Base-by-base conservation (phyloP, 2,329 filamentous ascomycete species). In the Setomelanomma holmii region DNA sequence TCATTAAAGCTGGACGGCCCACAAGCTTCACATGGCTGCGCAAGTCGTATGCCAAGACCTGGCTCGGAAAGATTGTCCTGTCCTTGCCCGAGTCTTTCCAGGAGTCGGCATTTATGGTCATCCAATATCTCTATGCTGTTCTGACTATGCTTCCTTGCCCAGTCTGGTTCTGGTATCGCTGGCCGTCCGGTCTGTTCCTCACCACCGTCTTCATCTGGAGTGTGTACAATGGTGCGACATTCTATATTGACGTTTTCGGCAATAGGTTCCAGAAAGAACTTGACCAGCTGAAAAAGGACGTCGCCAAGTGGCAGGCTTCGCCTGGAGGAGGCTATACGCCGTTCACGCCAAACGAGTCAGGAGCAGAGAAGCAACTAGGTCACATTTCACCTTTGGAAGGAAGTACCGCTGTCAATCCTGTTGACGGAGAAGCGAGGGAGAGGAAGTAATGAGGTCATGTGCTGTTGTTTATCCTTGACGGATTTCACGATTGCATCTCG, bases 21-120 rank as follows among this genome's bases (percentile, higher is more conserved):
- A 99, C 95, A 1, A 96, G 92, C 12, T 99, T 97, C 75, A 99
- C 95, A 44, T 99, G 95, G 95, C 84, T 99, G 45, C 90, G 93
- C 55, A 89, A 86, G 65, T 96, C 91, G 1, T 99, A 98, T 76
- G 86, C 89, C 43, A 95, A 92, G 69, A 89, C 88, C 3, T 93
- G 89, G 86, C 89, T 99, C 59, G 96, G 95, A 47, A 90, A 87
- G 67, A 69, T 96, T 49, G 93, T 99, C 27, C 82, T 97, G 17
- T 84, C 85, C 6, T 85, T 96, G 3, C 93, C 95, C 0, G 78
- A 85, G 1, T 72, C 76, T 4, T 77, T 96, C 24, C 95, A 99
- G 73, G 93, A 97, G 70, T 82, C 89, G 0, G 89, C 91, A 1
- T 99, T 98, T 75, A 99, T 99, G 95, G 61, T 91, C 58, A 97